A percentile compares a stretch with the other conserved stretches of the same genome.
Evolutionary conservation across 495 filamentous ascomycete species (phyloP).

Genomic region (Jackrogersella multiformis): DNA sequence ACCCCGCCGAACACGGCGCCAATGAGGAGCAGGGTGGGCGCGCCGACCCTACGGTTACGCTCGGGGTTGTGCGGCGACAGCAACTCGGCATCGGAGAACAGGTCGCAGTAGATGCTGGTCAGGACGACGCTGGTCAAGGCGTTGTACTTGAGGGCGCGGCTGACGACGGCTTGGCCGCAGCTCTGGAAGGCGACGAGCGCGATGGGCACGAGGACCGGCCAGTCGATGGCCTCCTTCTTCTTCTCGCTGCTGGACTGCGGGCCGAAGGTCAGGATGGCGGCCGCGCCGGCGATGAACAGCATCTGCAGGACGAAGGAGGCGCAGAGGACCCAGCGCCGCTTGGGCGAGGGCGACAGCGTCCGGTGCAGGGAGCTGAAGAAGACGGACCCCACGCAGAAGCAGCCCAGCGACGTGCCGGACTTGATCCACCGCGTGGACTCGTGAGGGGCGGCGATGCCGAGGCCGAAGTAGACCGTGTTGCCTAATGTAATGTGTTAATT

Average conservation of each 20-base stretch:
- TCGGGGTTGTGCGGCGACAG: constrained; percentile 63
- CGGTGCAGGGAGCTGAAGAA: constrained; percentile 72
- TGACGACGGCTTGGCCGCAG: constrained; percentile 74
- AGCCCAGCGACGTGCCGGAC: constrained; percentile 68
- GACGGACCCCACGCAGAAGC: constrained; percentile 73
- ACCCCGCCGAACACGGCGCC: constrained; percentile 69
- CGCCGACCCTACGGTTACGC: constrained; percentile 65
- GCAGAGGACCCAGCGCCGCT: constrained; percentile 69
- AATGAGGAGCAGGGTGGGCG: constrained; percentile 65
- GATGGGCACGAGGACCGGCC: constrained; percentile 68
- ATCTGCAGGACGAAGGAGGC: constrained; percentile 67
- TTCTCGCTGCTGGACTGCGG: constrained; percentile 41
- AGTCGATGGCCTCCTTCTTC: constrained; percentile 58
- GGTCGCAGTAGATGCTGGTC: constrained; percentile 76
- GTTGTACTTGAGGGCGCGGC: constrained; percentile 68
- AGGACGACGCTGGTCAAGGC: constrained; percentile 74
- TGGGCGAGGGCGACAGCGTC: constrained; percentile 58
- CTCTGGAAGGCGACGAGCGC: constrained; percentile 74
- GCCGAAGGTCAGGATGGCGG: constrained; percentile 63
- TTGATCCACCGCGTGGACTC: constrained; percentile 70
- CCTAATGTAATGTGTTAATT: constrained; percentile 43
- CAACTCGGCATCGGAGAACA: constrained; percentile 70
- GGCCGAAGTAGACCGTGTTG: constrained; percentile 78
- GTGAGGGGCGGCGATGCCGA: constrained; percentile 66
- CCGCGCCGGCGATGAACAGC: constrained; percentile 63